Conservation (phyloP, 2,329 filamentous ascomycete species). For the Penicillium sp. region DNA sequence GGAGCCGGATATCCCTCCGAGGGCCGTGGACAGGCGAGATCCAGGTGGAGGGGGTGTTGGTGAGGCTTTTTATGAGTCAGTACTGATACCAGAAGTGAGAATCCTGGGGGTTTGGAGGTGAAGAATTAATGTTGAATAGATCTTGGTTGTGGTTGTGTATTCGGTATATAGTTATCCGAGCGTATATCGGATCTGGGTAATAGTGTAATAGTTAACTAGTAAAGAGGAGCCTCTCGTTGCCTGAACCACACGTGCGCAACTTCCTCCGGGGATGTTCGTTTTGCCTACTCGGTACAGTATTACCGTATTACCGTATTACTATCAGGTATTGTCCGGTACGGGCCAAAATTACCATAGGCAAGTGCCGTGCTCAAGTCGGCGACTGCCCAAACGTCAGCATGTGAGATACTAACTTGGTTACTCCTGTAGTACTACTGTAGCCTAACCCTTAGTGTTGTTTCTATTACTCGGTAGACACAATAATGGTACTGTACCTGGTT, state of each 20-base stretch:
- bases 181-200: neutral
- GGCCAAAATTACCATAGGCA: constrained; percentile 12
- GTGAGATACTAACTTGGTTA: constrained; percentile 14
- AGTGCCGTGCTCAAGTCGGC: constrained; percentile 23
- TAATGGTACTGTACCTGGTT: neutral
- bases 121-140: neutral
- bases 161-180: neutral
- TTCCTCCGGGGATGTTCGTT: constrained; percentile 25
- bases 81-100: neutral
- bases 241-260: constrained; percentile 29
- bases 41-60: neutral
- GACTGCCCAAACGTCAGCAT: constrained; percentile 27
- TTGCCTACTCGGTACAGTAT: too few relatives aligned
- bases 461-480: too few relatives aligned
- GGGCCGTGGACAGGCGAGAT: constrained; percentile 10
- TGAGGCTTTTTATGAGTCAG: neutral
- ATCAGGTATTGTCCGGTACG: constrained; percentile 16
- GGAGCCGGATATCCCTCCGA: constrained; percentile 18
- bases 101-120: neutral
- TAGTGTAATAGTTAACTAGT: neutral
- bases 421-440: neutral
- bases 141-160: neutral
- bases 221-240: neutral
- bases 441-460: neutral
- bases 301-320: too few relatives aligned